Base-by-base conservation (phyloP, 768 basidiomycete species). In the Ramaria rubella region DNA sequence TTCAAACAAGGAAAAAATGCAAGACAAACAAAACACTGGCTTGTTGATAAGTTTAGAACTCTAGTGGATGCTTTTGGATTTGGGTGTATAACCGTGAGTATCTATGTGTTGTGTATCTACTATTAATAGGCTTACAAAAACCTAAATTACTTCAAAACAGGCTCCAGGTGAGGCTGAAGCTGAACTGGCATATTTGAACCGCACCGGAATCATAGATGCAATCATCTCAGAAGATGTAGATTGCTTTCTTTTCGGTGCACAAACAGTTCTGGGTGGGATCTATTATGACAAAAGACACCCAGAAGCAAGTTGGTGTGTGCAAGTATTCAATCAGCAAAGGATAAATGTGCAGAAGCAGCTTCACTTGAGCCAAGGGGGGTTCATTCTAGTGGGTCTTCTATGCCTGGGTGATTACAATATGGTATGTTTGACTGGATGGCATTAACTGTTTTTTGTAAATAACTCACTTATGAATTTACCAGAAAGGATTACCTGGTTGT, bases 151-250 rank as follows among this genome's bases (percentile, higher is more conserved):
- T 48, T n/a, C 9, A 19, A 61, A 61, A 73, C 31, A 85, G 85
- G 94, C 91, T 15, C 94, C 94, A 5, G 93, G 90, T 14, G 94
- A 96, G 69, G 94, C 94, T 0, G 94, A 97, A 69, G 94, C 94
- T 0, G 93, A 95, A 65, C 76, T 96, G 3, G 94, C 93, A 0
- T 85, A 89, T 59, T 75, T 96, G 55, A 94, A 92, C 62, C 74
- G 78, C 5, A 80, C 84, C 38, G 91, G 91, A 2, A 68, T 87
- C 52, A 87, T 97, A 55, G 94, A 97, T 65, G 90, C 85, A 0
- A 81, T 96, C 27, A 75, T 94, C 44, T 90, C 94, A 0, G 94
- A 97, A 68, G 94, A 96, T 63, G 93, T 94, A 1, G 94, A 97
- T 65, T 93, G 83, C 54, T 86, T 95, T 65, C 71, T 95, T 2